Evolutionary conservation across 176 grass and related monocot species (phyloP), one percentile per base, ranked within the genome.

Genomic region (Calamus simplicifolius): DNA sequence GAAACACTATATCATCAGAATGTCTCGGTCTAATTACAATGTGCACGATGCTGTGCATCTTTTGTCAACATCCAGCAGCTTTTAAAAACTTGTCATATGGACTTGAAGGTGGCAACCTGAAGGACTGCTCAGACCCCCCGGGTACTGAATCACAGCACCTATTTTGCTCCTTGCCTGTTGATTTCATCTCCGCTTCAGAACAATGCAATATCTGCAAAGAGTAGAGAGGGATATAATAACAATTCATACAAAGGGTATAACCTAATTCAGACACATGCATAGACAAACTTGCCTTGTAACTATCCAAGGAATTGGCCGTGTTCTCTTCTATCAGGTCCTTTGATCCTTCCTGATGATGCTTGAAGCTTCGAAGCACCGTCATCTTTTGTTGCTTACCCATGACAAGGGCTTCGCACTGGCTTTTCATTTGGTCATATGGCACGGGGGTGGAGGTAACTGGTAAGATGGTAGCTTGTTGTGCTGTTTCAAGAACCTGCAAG

Each of bases 51-150:
- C 35, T 43, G 12, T 43, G 35, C 8, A 43, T 43, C 10, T 43
- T 43, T 12, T 43, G 64, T 78, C 85, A 92, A 59, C 81, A 75
- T 58, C 93, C 93, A 66, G 88, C 93, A 58, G 93, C 93, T 82
- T 88, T 92, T 67, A 98, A 66, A 68, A 98, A 98, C 62, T 92
- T 92, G 76, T 98, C 93, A 17, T 85, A 98, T 4, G 93, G 93
- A 70, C 87, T 98, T 27, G 93, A 76, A 49, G 88, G 81, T 4
- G 93, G 93, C 50, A 98, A 57, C 73, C 93, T 80, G 63, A 98
- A 89, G 4, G 88, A 98, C 35, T 63, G 77, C 14, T 98, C 81
- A 7, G 68, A 88, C 17, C 77, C 84, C 6, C 84, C 89, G 6
- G 88, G 79, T 49, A 70, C 35, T 8, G 88, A 92, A 79, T 85